Conservation (phyloP, 108 stramenopile species). For the Nitzschia sp. region DNA sequence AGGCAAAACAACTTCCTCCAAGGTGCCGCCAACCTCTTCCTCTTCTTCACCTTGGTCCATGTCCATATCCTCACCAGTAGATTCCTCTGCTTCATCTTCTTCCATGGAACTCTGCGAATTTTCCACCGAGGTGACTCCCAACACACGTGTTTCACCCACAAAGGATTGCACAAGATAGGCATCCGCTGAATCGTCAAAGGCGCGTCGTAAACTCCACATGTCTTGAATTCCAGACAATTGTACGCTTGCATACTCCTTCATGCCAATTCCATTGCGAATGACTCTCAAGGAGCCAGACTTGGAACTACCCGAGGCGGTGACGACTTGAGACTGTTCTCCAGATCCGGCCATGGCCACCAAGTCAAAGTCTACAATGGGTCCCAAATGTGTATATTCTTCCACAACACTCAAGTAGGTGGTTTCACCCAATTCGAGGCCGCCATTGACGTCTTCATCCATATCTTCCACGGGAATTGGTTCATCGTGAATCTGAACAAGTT, state of each 20-base stretch:
- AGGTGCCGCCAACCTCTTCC: constrained; percentile 61
- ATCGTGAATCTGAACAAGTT: constrained; percentile 86
- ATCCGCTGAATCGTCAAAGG: constrained; percentile 65
- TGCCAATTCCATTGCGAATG: constrained; percentile 95
- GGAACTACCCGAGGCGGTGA: constrained; percentile 89
- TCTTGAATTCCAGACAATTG: constrained; percentile 93
- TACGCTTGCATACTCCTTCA: constrained; percentile 87
- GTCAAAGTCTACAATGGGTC: constrained; percentile 97
- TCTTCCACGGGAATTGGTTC: constrained; percentile 58
- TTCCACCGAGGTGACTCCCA: constrained; percentile 65
- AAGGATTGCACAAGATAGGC: constrained; percentile 91
- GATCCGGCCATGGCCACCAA: constrained; percentile 63
- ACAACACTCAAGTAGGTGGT: constrained; percentile 75
- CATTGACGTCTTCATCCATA: constrained; percentile 1
- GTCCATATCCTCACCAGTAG: constrained; percentile 37
- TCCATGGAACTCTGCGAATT: constrained; percentile 46
- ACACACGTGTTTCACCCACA: constrained; percentile 89
- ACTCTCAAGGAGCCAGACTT: constrained; percentile 88
- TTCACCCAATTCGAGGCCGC: constrained; percentile 31
- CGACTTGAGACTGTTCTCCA: constrained; percentile 74
- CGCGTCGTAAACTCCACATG: constrained; percentile 86
- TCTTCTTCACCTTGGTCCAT: constrained; percentile 36
- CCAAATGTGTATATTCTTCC: constrained; percentile 92
- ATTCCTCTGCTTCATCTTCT: constrained; percentile 18
- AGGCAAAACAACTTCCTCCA: constrained; percentile 66